Evolutionary conservation across 495 filamentous ascomycete genomes (phyloP).

Genomic region (Xylaria telfairii): DNA sequence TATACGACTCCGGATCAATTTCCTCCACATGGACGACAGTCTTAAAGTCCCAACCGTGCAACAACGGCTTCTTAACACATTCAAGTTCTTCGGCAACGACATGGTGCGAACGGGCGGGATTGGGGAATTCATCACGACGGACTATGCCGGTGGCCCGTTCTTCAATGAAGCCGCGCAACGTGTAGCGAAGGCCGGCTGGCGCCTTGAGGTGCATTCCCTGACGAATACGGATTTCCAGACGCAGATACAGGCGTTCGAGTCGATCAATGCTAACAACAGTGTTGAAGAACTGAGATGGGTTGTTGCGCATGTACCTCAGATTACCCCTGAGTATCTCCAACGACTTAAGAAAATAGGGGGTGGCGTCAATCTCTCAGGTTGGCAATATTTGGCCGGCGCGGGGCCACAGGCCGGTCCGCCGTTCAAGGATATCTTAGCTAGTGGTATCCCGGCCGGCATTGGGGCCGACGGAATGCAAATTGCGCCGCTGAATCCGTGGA

Average conservation of each 20-base stretch:
- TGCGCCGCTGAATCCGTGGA: conserved; percentile 39
- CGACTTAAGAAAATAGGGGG: conserved; percentile 36
- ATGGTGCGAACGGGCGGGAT: conserved; percentile 40
- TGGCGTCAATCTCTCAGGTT: conserved; percentile 38
- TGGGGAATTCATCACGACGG: conserved; percentile 35
- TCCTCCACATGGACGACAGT: conserved; percentile 32
- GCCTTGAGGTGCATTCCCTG: conserved; percentile 39
- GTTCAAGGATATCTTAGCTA: conserved; percentile 31
- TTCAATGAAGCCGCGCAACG: conserved; percentile 29
- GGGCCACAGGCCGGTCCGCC: conserved; percentile 37
- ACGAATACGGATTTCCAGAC: conserved; percentile 25
- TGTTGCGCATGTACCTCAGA: conserved; percentile 38
- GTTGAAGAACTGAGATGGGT: conserved; percentile 36
- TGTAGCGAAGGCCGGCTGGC: conserved; percentile 37
- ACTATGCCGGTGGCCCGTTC: conserved; percentile 35
- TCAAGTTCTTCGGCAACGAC: conserved; percentile 37
- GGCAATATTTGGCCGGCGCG: conserved; percentile 33
- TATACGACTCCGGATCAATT: conserved; percentile 38
- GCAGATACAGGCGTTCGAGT: conserved; percentile 34
- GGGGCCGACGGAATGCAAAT: conserved; percentile 40
- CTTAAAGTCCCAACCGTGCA: conserved; percentile 17
- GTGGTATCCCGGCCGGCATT: conserved; percentile 36
- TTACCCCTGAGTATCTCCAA: conserved; percentile 32
- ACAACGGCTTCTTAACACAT: conserved; percentile 36
- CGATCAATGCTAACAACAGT: conserved; percentile 17